Evolutionary conservation across 441 rosid species (phyloP).

Genomic region (Jatropha podagrica): DNA sequence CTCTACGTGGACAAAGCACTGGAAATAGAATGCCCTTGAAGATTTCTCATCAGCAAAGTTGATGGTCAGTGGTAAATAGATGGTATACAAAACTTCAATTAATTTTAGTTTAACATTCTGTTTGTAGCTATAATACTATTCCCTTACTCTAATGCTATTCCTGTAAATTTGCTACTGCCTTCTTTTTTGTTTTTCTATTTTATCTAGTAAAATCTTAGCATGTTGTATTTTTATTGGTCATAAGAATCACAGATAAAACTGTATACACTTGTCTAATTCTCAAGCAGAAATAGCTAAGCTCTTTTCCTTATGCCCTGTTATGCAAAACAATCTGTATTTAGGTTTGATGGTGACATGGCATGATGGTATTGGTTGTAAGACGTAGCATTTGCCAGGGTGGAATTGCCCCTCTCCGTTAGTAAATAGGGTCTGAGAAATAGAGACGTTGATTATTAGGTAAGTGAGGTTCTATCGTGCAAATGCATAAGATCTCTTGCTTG

Average conservation of each 20-base stretch:
- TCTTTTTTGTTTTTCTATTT: too few relatives aligned
- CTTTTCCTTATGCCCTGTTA: neutral
- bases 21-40: constrained; percentile 8
- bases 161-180: neutral
- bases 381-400: neutral
- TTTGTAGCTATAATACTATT: constrained; percentile 5
- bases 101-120: constrained; percentile 11
- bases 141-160: neutral
- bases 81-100: neutral
- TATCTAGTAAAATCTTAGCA: too few relatives aligned
- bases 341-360: neutral
- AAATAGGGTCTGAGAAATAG: neutral
- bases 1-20: constrained; percentile 21
- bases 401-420: too few relatives aligned
- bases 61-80: neutral
- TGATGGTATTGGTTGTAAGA: constrained; percentile 12
- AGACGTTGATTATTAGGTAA: too few relatives aligned
- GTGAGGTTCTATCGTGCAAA: too few relatives aligned
- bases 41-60: constrained; percentile 15
- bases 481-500: neutral
- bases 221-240: neutral
- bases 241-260: neutral
- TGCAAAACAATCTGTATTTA: neutral
- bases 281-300: neutral
- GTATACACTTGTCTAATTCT: neutral